A percentile compares a stretch with the other conserved stretches of the same genome.
These are phyloP conservation scores for Penicilliopsis zonata DNA, from an alignment of 495 filamentous ascomycete genomes.

Conservation along the genomic window DNA sequence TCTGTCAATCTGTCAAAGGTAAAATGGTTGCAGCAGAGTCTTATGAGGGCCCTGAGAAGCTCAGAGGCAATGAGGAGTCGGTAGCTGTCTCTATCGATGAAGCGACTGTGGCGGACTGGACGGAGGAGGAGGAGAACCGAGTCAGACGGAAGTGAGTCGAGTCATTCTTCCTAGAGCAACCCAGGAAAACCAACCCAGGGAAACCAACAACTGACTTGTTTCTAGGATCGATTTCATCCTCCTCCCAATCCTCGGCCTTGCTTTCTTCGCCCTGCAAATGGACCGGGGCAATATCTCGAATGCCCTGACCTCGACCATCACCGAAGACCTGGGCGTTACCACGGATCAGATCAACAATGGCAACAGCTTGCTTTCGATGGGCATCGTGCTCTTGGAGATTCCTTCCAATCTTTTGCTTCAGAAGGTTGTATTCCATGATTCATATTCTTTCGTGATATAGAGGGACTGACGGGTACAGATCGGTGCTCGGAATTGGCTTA, in stretches of 20 bases:
- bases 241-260: constrained; percentile 39
- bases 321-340: constrained; percentile 38
- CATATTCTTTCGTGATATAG: too few relatives aligned
- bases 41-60: too few relatives aligned
- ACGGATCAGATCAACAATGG: constrained; percentile 49
- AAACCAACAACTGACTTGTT: neutral
- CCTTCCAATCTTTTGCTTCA: constrained; percentile 46
- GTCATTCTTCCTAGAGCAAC: too few relatives aligned
- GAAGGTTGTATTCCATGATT: too few relatives aligned
- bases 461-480: too few relatives aligned
- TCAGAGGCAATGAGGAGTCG: too few relatives aligned
- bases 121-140: too few relatives aligned
- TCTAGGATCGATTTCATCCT: constrained; percentile 37
- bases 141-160: too few relatives aligned
- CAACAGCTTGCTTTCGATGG: constrained; percentile 39
- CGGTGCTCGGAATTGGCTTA: constrained; percentile 43
- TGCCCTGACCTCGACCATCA: constrained; percentile 38
- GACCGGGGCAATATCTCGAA: constrained; percentile 41
- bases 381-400: constrained; percentile 46
- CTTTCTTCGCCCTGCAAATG: constrained; percentile 47
- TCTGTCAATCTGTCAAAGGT: too few relatives aligned
- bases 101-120: too few relatives aligned
- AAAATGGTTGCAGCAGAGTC: too few relatives aligned
- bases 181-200: neutral
- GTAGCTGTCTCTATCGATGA: too few relatives aligned